Percentiles rank a stretch among this genome's conserved stretches.
These are phyloP conservation scores for Colletotrichum kahawae DNA, from an alignment of 2,329 filamentous ascomycete genomes.

Conservation along the genomic window DNA sequence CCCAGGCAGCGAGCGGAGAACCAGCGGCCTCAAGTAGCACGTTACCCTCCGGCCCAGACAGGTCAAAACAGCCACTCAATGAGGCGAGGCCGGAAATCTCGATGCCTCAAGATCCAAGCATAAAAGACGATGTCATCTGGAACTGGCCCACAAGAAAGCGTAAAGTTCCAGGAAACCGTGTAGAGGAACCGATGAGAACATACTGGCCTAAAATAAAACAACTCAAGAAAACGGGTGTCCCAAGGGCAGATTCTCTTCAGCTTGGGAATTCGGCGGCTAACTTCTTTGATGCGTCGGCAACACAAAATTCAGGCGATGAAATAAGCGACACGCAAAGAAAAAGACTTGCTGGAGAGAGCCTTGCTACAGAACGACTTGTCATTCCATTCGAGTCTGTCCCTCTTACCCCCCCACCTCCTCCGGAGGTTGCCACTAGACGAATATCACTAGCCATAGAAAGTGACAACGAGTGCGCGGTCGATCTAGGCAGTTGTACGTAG, in stretches of 20 bases:
- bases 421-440: background rate
- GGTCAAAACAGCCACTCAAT: background rate
- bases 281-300: background rate
- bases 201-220: background rate
- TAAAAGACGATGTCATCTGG: background rate
- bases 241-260: background rate
- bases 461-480: background rate
- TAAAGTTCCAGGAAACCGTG: background rate
- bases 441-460: background rate
- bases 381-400: background rate
- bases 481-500: background rate
- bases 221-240: background rate
- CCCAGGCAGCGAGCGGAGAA: background rate
- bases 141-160: background rate
- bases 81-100: background rate
- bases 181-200: background rate
- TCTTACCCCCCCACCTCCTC: background rate
- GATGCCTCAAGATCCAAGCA: background rate
- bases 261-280: background rate
- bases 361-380: background rate
- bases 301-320: background rate
- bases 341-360: background rate
- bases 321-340: background rate
- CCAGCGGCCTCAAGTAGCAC: background rate
- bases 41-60: background rate